Conservation (phyloP, 2,329 filamentous ascomycete genomes). For the Alternaria sp. region DNA sequence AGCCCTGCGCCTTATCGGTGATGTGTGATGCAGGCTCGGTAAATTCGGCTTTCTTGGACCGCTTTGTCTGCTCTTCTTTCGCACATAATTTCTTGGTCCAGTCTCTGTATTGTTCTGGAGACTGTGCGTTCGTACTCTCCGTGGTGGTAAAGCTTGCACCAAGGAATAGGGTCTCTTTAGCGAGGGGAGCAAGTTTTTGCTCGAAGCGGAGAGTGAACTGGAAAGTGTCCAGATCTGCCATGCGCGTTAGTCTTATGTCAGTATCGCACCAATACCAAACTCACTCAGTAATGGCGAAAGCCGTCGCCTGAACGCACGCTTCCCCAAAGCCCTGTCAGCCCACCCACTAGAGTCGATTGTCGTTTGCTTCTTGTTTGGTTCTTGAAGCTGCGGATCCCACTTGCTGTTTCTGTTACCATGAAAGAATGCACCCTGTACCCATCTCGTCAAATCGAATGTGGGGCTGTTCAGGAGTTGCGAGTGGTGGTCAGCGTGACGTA, state of each 20-base stretch:
- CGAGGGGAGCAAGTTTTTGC: not conserved
- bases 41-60: not conserved
- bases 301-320: not conserved
- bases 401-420: not conserved
- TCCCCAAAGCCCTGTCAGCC: not conserved
- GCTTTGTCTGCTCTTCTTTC: not conserved
- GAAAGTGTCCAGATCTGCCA: not conserved
- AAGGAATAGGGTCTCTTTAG: not conserved
- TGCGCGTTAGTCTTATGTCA: not conserved
- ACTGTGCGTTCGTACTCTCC: not conserved
- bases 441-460: conserved; percentile 6
- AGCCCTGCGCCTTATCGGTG: not conserved
- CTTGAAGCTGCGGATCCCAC: not conserved
- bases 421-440: conserved; percentile 16
- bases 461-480: conserved; percentile 16
- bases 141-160: not conserved
- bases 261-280: not conserved
- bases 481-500: conserved; percentile 10
- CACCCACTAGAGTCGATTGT: not conserved
- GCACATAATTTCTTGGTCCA: not conserved
- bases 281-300: conserved; percentile 5
- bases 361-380: not conserved
- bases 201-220: not conserved
- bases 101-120: not conserved
- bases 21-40: not conserved